Evolutionary conservation across 2,329 filamentous ascomycete species (phyloP), one percentile per base, ranked within the genome.

Genomic region (Dothideomycetidae sp.): DNA sequence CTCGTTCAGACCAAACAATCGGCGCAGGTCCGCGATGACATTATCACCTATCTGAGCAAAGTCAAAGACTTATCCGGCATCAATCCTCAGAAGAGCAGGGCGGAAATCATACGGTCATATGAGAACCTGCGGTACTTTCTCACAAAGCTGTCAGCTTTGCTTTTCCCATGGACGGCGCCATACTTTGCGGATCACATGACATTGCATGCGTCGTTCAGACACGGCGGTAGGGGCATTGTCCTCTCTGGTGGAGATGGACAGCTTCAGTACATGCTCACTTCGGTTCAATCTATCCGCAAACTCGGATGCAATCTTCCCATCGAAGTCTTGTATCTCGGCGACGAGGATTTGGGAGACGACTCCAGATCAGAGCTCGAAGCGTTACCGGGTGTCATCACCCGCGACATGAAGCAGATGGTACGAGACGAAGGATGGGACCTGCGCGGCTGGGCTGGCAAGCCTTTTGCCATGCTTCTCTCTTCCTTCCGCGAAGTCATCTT

Each of bases 401-500:
- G 63, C 14, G 61, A 67, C 40, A 51, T 66, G 29, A 54, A 53
- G 10, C 53, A 54, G 16, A 65, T 66, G 60, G 55, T 66, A 5
- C 53, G 59, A 26, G 61, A 64, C 26, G 49, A 53, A 14, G 62
- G 62, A 13, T 67, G 62, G 63, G 53, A 52, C 21, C 46, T 66
- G 28, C 39, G 55, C 53, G 62, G 63, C 4, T 66, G 62, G 61
- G 62, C 62, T 0, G 59, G 57, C 14, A 67, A 67, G 43, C 61
- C 63, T 1, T 66, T 62, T 31, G 62, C 62, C 1, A 62, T 64
- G 16, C 48, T 67, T 4, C 46, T 64, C 41, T 64, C 61, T 2
- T 63, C 58, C 18, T 67, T 66, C 49, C 59, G 61, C 4, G 62
- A 67, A 45, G 57, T 57, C 37, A 61, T 66, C 29, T 62, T 67